Base-by-base conservation (phyloP, 768 basidiomycete genomes). In the Collybia nuda region DNA sequence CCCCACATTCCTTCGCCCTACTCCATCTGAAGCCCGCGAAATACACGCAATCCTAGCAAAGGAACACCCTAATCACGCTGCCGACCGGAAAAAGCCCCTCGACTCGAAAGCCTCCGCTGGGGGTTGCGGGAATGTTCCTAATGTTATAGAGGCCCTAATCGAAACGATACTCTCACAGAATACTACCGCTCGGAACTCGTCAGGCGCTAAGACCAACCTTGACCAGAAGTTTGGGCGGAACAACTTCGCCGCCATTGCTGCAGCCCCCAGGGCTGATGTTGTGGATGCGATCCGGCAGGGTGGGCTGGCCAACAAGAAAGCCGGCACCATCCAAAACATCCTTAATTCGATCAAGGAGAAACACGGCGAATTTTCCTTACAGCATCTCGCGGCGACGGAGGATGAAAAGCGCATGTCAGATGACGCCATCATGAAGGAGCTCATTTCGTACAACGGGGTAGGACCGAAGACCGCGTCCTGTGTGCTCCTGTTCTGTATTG, bases 391-490 rank as follows among this genome's bases (percentile, higher is more conserved):
- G 1, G 66, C 59, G 14, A 56, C 53, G 2, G 56, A 56, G 23
- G 54, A 48, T 5, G 69, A 57, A 4, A 55, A 59, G 47, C 50
- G 48, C n/a, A 51, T 69, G 22, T 56, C 76, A 0, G 72, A 84
- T 60, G 75, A 75, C 23, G 69, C 71, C n/a, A 74, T 77, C 28
- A 84, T 82, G 82, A 62, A 70, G 53, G 81, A 79, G 54, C 71
- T 85, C 22, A 74, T 82, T 12, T 74, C 80, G 3, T 79, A 79
- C 49, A 64, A 74, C 24, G 83, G 82, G 0, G 82, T 85, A 8
- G 82, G 83, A 1, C 82, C 81, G 1, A 84, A 84, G 64, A 84
- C 82, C 1, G 82, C 81, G 1, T 79, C 82, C 0, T 85, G 83
- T 51, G 82, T 85, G 0, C 63, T 84, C 11, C 68, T 83, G 19